phyloP scores from a whole-genome alignment of 176 grass and related monocot species.

The Carex cristatella region DNA sequence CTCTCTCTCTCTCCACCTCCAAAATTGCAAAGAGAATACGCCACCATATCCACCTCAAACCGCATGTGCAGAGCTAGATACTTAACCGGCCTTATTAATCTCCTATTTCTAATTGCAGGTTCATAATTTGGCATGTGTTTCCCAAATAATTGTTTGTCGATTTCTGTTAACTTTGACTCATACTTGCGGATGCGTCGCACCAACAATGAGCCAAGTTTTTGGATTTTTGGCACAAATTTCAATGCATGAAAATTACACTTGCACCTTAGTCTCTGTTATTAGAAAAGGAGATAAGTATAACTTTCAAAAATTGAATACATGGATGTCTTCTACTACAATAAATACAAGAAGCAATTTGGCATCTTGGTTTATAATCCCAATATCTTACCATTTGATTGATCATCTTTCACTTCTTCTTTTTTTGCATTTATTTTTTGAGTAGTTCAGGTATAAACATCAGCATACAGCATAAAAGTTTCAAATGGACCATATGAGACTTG shows the following conservation, averaged over 20 bases:
- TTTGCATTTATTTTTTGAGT: background rate
- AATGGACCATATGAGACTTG: background rate
- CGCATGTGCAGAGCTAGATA: constrained; percentile 90
- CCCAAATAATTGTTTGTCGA: constrained; percentile 77
- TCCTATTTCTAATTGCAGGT: background rate
- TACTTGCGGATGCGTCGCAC: constrained; percentile 64
- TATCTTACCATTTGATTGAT: background rate
- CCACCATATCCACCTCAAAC: constrained; percentile 98
- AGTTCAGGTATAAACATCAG: background rate
- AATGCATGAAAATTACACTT: constrained; percentile 95
- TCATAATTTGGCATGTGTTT: constrained; percentile 26
- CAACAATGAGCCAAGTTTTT: constrained; percentile 59
- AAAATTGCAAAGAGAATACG: constrained; percentile 94
- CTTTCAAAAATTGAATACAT: background rate
- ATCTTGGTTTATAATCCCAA: background rate
- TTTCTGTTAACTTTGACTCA: constrained; percentile 44
- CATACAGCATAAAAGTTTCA: background rate
- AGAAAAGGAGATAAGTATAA: background rate
- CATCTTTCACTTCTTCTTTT: background rate
- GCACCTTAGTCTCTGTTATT: constrained; percentile 77
- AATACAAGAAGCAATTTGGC: background rate
- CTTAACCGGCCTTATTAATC: constrained; percentile 28
- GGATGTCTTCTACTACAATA: background rate
- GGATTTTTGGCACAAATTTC: constrained; percentile 72
- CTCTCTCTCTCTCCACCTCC: constrained; percentile 73